Percentiles rank a stretch among this genome's conserved stretches.
Evolutionary conservation across 495 filamentous ascomycete genomes (phyloP).

Genomic region (Staphylotrichum longicolle): DNA sequence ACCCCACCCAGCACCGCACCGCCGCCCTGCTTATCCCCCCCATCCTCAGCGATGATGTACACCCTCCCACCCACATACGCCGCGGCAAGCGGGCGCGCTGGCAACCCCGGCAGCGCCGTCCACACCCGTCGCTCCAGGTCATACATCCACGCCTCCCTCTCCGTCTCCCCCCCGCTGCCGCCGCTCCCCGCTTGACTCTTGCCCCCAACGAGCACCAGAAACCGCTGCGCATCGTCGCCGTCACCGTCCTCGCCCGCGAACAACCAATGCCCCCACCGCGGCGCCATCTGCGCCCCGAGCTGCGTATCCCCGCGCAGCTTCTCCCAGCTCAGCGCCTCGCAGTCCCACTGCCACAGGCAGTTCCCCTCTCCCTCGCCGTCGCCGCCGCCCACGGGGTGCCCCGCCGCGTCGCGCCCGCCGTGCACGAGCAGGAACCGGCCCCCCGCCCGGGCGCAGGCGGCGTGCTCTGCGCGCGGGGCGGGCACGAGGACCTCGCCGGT

Average conservation of each 20-base stretch:
- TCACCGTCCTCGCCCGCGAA: slow-evolving; percentile 18
- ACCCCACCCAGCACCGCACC: slow-evolving; percentile 37
- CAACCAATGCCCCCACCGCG: slow-evolving; percentile 30
- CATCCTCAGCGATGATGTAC: slow-evolving; percentile 42
- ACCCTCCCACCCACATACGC: slow-evolving; percentile 43
- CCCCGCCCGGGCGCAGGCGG: slow-evolving; percentile 38
- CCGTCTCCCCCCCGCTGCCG: not conserved
- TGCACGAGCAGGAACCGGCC: slow-evolving; percentile 41
- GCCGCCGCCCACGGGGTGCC: slow-evolving; percentile 27
- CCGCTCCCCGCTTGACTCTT: slow-evolving; percentile 7
- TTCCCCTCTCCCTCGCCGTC: slow-evolving; percentile 35
- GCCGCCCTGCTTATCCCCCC: not conserved
- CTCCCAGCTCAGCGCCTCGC: slow-evolving; percentile 39
- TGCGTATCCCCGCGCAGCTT: slow-evolving; percentile 26
- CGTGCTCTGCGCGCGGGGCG: slow-evolving; percentile 40
- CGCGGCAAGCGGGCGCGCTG: slow-evolving; percentile 35
- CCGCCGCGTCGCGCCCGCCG: slow-evolving; percentile 42
- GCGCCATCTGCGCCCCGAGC: slow-evolving; percentile 22
- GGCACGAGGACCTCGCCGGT: slow-evolving; percentile 45
- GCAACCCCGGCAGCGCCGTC: slow-evolving; percentile 44
- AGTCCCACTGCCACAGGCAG: slow-evolving; percentile 50
- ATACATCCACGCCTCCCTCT: slow-evolving; percentile 49
- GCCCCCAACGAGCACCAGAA: slow-evolving; percentile 47
- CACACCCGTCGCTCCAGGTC: slow-evolving; percentile 41
- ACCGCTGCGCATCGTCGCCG: slow-evolving; percentile 21